Evolutionary conservation across 805 yeast genomes (phyloP).

Genomic region (Kuraishia ogatae): DNA sequence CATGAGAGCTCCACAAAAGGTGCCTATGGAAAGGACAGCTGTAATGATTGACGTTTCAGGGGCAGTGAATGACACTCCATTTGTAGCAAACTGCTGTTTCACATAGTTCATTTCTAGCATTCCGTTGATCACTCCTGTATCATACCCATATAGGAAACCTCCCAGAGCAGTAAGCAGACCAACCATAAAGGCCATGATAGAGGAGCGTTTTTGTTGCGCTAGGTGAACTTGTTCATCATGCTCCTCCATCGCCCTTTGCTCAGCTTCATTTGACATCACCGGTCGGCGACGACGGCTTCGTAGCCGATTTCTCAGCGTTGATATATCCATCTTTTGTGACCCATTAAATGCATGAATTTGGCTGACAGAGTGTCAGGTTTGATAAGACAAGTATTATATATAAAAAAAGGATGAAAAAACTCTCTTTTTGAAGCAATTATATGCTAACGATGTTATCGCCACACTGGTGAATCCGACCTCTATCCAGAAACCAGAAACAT

Average conservation of each 20-base stretch:
- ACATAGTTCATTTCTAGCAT: constrained; percentile 71
- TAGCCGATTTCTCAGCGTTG: background rate
- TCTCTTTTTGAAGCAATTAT: background rate
- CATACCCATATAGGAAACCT: constrained; percentile 84
- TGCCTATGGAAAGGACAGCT: constrained; percentile 74
- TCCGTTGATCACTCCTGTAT: constrained; percentile 80
- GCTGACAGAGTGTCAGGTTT: background rate
- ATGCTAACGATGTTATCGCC: background rate
- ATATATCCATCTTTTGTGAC: background rate
- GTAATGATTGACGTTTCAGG: constrained; percentile 65
- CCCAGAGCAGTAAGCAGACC: constrained; percentile 86
- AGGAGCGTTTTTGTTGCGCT: constrained; percentile 25
- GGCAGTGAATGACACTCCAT: constrained; percentile 39
- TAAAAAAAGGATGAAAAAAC: background rate
- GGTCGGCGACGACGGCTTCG: background rate
- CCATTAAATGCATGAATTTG: background rate
- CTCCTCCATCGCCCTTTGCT: background rate
- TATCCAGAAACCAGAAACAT: background rate
- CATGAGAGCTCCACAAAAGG: constrained; percentile 56
- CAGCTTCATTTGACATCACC: background rate
- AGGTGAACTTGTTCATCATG: background rate
- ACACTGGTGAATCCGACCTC: background rate
- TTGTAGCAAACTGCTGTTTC: constrained; percentile 41
- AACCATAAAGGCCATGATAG: constrained; percentile 59
- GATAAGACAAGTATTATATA: no score